These are phyloP conservation scores for Phytophthora lateralis DNA, from an alignment of 352 stramenopile genomes.

Conservation along the genomic window DNA sequence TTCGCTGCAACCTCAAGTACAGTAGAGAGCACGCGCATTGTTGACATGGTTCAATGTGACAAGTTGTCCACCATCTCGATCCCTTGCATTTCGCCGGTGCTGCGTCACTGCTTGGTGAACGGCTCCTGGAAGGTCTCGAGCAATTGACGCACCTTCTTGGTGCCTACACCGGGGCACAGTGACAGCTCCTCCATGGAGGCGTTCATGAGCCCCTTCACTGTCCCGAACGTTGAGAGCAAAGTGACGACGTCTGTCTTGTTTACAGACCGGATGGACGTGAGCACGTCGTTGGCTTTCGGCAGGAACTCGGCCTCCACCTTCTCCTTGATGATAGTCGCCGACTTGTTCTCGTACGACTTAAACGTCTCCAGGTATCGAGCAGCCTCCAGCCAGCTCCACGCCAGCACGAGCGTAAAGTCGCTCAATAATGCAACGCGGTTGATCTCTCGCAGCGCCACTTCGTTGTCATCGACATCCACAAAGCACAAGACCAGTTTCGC, in stretches of 20 bases:
- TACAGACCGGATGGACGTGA: constrained; percentile 90
- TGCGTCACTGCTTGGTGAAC: constrained; percentile 75
- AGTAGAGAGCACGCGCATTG: constrained; percentile 20
- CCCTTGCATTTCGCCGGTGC: not conserved
- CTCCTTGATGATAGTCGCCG: constrained; percentile 94
- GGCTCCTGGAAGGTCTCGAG: constrained; percentile 95
- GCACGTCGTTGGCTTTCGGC: constrained; percentile 89
- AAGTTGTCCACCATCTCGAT: constrained; percentile 6
- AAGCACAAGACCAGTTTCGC: constrained; percentile 93
- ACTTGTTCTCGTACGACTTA: constrained; percentile 96
- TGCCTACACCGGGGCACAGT: constrained; percentile 93
- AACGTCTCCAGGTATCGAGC: constrained; percentile 97
- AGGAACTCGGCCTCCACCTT: constrained; percentile 92
- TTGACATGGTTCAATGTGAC: constrained; percentile 28
- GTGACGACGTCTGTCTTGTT: constrained; percentile 97
- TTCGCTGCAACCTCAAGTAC: not conserved
- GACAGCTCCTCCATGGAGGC: constrained; percentile 94
- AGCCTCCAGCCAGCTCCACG: constrained; percentile 94
- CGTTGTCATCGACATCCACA: constrained; percentile 96
- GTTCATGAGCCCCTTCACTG: constrained; percentile 83
- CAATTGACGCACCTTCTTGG: constrained; percentile 94
- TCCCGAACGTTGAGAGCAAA: constrained; percentile 93
- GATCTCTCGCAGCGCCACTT: constrained; percentile 90
- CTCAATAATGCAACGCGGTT: constrained; percentile 93
- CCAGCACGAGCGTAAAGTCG: constrained; percentile 93